phyloP scores from a whole-genome alignment of 1,284 basidiomycete species.

The Papiliotrema fonsecae region DNA sequence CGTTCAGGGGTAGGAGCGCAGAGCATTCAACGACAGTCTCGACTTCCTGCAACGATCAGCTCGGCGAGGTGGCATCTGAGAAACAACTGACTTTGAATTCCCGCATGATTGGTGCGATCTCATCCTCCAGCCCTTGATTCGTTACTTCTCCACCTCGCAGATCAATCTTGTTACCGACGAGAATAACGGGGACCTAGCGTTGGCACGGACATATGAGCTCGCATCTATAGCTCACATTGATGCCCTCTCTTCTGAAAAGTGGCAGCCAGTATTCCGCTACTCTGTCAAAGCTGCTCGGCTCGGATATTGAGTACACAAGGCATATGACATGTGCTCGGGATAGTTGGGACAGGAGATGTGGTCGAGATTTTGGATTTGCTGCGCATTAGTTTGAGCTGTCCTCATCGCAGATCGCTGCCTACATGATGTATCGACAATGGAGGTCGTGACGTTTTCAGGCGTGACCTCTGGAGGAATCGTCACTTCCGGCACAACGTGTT shows the following conservation, averaged over 20 bases:
- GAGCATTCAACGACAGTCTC: conserved; percentile 98
- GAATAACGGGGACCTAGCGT: conserved; percentile 81
- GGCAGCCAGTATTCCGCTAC: conserved; percentile 99
- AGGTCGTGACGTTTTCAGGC: conserved; percentile 90
- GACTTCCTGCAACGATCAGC: conserved; percentile 66
- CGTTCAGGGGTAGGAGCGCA: conserved; percentile 80
- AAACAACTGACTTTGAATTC: conserved; percentile 77
- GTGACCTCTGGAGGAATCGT: conserved; percentile 94
- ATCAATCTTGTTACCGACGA: conserved; percentile 98
- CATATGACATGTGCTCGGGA: conserved; percentile 97
- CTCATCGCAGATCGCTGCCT: conserved; percentile 35
- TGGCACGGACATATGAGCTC: conserved; percentile 1
- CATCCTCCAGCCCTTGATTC: conserved; percentile 88
- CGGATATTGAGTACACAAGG: conserved; percentile 94
- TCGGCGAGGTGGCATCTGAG: background rate
- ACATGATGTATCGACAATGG: conserved; percentile 94
- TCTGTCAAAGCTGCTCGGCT: conserved; percentile 90
- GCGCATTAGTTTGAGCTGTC: background rate
- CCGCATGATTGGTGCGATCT: conserved; percentile 91
- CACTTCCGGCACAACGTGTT: conserved; percentile 87
- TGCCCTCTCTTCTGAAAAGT: conserved; percentile 89
- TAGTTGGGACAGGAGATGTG: conserved; percentile 88
- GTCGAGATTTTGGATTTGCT: conserved; percentile 52
- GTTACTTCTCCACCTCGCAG: conserved; percentile 86
- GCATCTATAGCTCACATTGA: conserved; percentile 61